A percentile compares a stretch with the other conserved stretches of the same genome.
These are phyloP conservation scores for Solanum pennellii DNA, from an alignment of 257 asterid species.

Conservation along the genomic window DNA sequence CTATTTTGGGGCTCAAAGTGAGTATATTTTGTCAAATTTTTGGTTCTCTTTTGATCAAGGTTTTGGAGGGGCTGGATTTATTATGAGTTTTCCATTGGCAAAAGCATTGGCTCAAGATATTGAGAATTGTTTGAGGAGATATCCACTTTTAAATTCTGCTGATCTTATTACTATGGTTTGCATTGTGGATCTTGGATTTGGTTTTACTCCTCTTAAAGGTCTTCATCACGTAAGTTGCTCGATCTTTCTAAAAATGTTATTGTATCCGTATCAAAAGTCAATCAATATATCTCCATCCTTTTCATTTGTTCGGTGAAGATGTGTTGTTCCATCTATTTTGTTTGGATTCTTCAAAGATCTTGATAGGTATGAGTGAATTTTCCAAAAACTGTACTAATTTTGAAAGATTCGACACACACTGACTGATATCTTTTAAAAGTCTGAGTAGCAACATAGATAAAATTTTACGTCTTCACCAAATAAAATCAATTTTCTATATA, in stretches of 20 bases:
- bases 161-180: slow-evolving; percentile 45
- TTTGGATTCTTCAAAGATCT: background rate
- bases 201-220: slow-evolving; percentile 44
- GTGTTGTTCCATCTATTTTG: background rate
- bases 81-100: slow-evolving; percentile 43
- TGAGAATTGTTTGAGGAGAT: slow-evolving; percentile 36
- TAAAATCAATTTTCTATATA: no score
- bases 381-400: background rate
- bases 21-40: slow-evolving; percentile 31
- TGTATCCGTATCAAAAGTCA: background rate
- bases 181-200: slow-evolving; percentile 50
- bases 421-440: no score
- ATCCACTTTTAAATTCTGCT: slow-evolving; percentile 26
- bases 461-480: no score
- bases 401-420: background rate
- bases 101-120: slow-evolving; percentile 34
- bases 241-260: background rate
- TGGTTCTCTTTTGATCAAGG: slow-evolving; percentile 51
- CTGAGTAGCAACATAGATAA: no score
- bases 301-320: background rate
- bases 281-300: background rate
- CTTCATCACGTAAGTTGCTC: slow-evolving; percentile 34
- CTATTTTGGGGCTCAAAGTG: slow-evolving; percentile 53
- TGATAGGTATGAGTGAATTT: background rate
- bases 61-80: slow-evolving; percentile 58